Conservation (phyloP, 371 early-diverging fungal genomes). For the Mucor circinelloides region DNA sequence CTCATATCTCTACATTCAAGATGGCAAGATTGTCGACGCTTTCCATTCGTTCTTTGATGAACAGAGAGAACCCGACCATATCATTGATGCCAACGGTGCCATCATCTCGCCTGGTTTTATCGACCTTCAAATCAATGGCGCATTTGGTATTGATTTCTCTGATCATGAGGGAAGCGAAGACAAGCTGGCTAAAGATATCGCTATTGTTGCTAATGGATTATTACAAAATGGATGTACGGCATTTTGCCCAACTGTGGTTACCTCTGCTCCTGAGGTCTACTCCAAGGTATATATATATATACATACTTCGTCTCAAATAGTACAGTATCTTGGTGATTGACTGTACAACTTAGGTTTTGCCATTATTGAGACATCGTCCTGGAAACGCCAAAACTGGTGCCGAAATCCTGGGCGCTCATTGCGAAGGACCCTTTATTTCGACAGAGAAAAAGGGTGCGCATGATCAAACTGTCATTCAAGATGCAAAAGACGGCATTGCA, state of each 20-base stretch:
- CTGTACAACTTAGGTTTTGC: conserved; percentile 50
- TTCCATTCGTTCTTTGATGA: conserved; percentile 66
- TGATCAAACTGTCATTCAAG: conserved; percentile 57
- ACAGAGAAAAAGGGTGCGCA: conserved; percentile 76
- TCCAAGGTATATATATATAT: conserved; percentile 51
- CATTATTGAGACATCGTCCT: conserved; percentile 63
- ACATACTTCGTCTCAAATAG: not conserved
- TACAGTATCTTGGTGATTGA: not conserved
- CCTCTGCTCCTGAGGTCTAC: conserved; percentile 73
- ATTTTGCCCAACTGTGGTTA: conserved; percentile 82
- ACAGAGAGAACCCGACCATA: conserved; percentile 60
- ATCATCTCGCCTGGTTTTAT: conserved; percentile 78
- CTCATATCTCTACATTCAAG: conserved; percentile 70
- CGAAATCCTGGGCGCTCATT: conserved; percentile 75
- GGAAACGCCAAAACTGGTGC: conserved; percentile 69
- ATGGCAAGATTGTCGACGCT: conserved; percentile 76
- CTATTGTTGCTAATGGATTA: conserved; percentile 68
- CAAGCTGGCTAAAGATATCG: conserved; percentile 50
- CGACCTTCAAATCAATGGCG: conserved; percentile 82
- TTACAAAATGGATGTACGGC: conserved; percentile 77
- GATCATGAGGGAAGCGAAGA: conserved; percentile 50
- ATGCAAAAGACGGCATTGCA: conserved; percentile 57
- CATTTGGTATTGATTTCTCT: conserved; percentile 78
- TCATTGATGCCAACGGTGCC: conserved; percentile 71
- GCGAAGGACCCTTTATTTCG: conserved; percentile 82